Conservation (phyloP, 2,329 filamentous ascomycete genomes). For the Fusarium graminum region DNA sequence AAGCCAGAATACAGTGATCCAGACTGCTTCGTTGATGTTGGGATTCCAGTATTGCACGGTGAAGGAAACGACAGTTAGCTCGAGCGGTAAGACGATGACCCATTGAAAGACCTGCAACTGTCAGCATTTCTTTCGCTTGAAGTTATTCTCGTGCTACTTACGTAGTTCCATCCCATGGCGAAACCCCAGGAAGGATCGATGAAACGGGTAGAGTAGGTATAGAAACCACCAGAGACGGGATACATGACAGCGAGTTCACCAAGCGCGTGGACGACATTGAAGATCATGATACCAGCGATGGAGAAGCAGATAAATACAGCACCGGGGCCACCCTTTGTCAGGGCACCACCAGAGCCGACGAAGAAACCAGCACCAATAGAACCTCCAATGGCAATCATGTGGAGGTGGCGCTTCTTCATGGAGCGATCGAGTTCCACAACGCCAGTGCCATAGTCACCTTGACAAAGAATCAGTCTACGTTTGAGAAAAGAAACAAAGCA, state of each 20-base stretch:
- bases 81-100: slow-evolving; percentile 64
- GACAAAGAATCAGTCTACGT: slow-evolving; percentile 13
- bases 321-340: slow-evolving; percentile 64
- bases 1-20: slow-evolving; percentile 67
- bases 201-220: slow-evolving; percentile 71
- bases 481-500: not conserved
- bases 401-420: slow-evolving; percentile 70
- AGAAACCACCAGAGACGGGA: slow-evolving; percentile 73
- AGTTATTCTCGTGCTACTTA: slow-evolving; percentile 22
- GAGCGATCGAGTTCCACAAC: slow-evolving; percentile 57
- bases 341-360: slow-evolving; percentile 68
- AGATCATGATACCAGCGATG: slow-evolving; percentile 71
- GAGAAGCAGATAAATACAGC: slow-evolving; percentile 64
- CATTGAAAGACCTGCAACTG: slow-evolving; percentile 59
- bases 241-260: slow-evolving; percentile 73
- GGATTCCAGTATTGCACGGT: slow-evolving; percentile 66
- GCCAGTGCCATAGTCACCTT: slow-evolving; percentile 48
- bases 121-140: no score
- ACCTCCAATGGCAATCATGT: slow-evolving; percentile 73
- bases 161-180: slow-evolving; percentile 62
- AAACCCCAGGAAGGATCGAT: slow-evolving; percentile 72
- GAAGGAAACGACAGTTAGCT: slow-evolving; percentile 64
- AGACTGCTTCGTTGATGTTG: slow-evolving; percentile 61
- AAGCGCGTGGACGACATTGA: slow-evolving; percentile 71
- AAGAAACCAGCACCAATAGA: slow-evolving; percentile 74